These are phyloP conservation scores for Larix sibirica DNA, from an alignment of 83 land plant genomes.

Conservation along the genomic window DNA sequence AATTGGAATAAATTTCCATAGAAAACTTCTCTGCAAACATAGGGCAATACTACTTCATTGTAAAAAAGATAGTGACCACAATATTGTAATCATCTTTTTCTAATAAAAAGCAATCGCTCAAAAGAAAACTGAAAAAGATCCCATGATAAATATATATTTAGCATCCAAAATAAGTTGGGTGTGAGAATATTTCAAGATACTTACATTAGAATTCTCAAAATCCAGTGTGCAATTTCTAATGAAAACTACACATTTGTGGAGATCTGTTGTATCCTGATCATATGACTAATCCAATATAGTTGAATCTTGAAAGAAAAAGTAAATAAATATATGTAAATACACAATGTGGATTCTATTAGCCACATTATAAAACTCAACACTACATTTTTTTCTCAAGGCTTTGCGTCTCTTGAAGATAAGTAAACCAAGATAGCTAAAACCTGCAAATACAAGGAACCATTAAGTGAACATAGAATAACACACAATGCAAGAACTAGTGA, in stretches of 20 bases:
- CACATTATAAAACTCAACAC: too few species aligned
- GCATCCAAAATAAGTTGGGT: not conserved
- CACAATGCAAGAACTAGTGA: not conserved
- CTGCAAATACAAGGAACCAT: conserved; percentile 36
- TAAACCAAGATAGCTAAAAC: too few species aligned
- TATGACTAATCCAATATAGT: conserved; percentile 66
- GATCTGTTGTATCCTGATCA: conserved; percentile 96
- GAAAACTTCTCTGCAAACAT: conserved; percentile 58
- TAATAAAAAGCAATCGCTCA: too few species aligned
- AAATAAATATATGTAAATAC: too few species aligned
- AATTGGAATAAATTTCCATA: conserved; percentile 1
- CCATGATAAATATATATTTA: too few species aligned
- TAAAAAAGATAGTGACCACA: too few species aligned
- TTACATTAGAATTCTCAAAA: not conserved
- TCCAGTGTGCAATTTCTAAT: conserved; percentile 46
- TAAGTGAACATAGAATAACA: not conserved
- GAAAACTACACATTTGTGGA: conserved; percentile 78
- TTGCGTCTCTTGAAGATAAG: too few species aligned
- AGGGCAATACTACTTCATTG: not conserved
- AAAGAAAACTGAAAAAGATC: not conserved
- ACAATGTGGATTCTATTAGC: too few species aligned
- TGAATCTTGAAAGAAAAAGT: conserved; percentile 50
- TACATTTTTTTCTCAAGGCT: too few species aligned
- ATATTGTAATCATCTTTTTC: too few species aligned
- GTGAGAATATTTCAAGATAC: conserved; percentile 6